phyloP scores from a whole-genome alignment of 2,329 filamentous ascomycete species.

The Sclerotinia nivalis region DNA sequence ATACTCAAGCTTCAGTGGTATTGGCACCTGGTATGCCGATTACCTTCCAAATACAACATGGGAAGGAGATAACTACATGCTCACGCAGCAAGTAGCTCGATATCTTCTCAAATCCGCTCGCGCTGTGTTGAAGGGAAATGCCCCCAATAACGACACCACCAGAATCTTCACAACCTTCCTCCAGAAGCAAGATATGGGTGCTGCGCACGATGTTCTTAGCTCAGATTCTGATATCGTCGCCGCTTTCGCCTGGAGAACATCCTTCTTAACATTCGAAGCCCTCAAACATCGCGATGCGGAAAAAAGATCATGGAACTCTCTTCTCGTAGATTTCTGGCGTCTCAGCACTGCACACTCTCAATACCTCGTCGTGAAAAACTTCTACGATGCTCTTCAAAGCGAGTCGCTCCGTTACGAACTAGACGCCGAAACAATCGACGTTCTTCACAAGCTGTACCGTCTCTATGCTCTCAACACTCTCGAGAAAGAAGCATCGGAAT shows the following conservation, averaged over 20 bases:
- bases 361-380: conserved; percentile 77
- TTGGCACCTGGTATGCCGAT: conserved; percentile 73
- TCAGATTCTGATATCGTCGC: conserved; percentile 69
- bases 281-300: conserved; percentile 72
- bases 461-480: conserved; percentile 66
- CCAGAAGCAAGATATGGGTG: conserved; percentile 65
- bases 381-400: conserved; percentile 67
- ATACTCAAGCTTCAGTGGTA: conserved; percentile 74
- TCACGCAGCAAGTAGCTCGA: conserved; percentile 75
- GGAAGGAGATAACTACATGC: conserved; percentile 78
- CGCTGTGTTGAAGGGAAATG: conserved; percentile 64
- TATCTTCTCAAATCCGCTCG: conserved; percentile 77
- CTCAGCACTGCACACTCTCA: conserved; percentile 74
- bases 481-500: conserved; percentile 68
- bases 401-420: conserved; percentile 54
- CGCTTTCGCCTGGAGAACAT: conserved; percentile 74
- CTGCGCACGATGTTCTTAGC: conserved; percentile 72
- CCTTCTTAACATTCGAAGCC: conserved; percentile 74
- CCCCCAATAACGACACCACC: conserved; percentile 67
- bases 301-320: conserved; percentile 75
- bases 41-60: conserved; percentile 63
- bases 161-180: conserved; percentile 66
- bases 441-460: conserved; percentile 68
- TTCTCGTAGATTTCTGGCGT: conserved; percentile 77
- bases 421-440: conserved; percentile 55